Percentiles rank a stretch among this genome's conserved stretches.
phyloP scores from a whole-genome alignment of 1,284 basidiomycete species.

The Pascua sp. region DNA sequence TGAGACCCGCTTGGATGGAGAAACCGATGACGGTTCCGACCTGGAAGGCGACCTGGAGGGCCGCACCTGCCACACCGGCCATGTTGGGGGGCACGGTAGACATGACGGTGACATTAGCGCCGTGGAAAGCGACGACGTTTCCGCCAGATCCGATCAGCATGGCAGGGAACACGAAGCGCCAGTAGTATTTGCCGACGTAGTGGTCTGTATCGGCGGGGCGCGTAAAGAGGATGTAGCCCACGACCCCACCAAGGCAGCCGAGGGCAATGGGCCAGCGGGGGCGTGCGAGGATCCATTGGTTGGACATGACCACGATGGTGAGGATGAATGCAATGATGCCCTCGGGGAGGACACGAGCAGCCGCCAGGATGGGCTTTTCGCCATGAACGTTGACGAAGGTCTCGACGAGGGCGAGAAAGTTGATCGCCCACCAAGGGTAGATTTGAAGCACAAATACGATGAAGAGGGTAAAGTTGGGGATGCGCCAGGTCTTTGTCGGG shows the following conservation, averaged over 20 bases:
- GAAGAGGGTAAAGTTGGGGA: constrained; percentile 42
- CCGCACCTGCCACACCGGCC: constrained; percentile 43
- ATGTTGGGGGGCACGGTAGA: constrained; percentile 33
- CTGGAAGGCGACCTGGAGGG: constrained; percentile 43
- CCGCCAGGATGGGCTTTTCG: constrained; percentile 29
- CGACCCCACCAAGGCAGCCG: constrained; percentile 23
- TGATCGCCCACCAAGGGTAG: constrained; percentile 40
- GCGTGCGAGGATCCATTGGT: constrained; percentile 19
- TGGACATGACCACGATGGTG: constrained; percentile 12
- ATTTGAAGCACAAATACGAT: constrained; percentile 35
- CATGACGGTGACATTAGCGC: constrained; percentile 35
- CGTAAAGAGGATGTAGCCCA: constrained; percentile 32
- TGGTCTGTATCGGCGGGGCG: constrained; percentile 5
- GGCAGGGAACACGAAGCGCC: constrained; percentile 39
- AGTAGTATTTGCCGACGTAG: constrained; percentile 32
- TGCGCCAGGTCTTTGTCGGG: constrained; percentile 36
- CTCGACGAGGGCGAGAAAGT: constrained; percentile 24
- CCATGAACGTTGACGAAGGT: constrained; percentile 16
- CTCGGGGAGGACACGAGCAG: constrained; percentile 31
- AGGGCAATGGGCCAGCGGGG: constrained; percentile 27
- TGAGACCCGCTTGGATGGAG: constrained; percentile 41
- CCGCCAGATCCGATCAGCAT: constrained; percentile 32
- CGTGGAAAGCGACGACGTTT: constrained; percentile 24
- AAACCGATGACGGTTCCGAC: constrained; percentile 39
- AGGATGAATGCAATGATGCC: constrained; percentile 20